These are phyloP conservation scores for Lepiota venenata DNA, from an alignment of 768 basidiomycete genomes.

Conservation along the genomic window DNA sequence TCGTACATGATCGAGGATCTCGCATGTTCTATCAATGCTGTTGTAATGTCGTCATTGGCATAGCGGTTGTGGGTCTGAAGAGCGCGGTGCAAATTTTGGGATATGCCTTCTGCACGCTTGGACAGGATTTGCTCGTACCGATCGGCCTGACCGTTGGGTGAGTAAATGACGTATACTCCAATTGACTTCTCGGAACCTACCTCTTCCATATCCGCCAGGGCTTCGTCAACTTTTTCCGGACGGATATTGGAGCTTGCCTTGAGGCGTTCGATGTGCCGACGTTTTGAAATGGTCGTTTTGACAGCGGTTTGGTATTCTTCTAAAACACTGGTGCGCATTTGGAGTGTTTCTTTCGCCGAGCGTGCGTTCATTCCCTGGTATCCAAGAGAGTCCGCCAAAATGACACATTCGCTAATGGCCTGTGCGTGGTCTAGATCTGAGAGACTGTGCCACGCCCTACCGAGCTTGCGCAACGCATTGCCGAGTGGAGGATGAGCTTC, in stretches of 20 bases:
- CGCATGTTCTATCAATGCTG: slow-evolving; percentile 89
- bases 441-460: slow-evolving; percentile 82
- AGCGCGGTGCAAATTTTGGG: slow-evolving; percentile 87
- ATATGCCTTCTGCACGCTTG: slow-evolving; percentile 88
- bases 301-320: slow-evolving; percentile 95
- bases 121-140: slow-evolving; percentile 86
- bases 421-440: slow-evolving; percentile 90
- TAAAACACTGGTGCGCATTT: slow-evolving; percentile 84
- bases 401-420: slow-evolving; percentile 91
- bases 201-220: slow-evolving; percentile 91
- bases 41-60: slow-evolving; percentile 88
- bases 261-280: slow-evolving; percentile 85
- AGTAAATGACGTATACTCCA: slow-evolving; percentile 12
- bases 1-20: slow-evolving; percentile 92
- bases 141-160: slow-evolving; percentile 57
- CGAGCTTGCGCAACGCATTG: slow-evolving; percentile 81
- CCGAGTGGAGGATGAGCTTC: slow-evolving; percentile 85
- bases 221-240: slow-evolving; percentile 85
- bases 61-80: slow-evolving; percentile 81
- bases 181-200: slow-evolving; percentile 32
- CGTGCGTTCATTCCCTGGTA: slow-evolving; percentile 98
- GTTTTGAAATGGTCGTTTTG: slow-evolving; percentile 90
- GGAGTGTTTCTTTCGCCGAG: slow-evolving; percentile 91
- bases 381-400: slow-evolving; percentile 92
- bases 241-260: slow-evolving; percentile 85